phyloP scores from a whole-genome alignment of 2,329 filamentous ascomycete species.

The Exophiala xenobiotica region DNA sequence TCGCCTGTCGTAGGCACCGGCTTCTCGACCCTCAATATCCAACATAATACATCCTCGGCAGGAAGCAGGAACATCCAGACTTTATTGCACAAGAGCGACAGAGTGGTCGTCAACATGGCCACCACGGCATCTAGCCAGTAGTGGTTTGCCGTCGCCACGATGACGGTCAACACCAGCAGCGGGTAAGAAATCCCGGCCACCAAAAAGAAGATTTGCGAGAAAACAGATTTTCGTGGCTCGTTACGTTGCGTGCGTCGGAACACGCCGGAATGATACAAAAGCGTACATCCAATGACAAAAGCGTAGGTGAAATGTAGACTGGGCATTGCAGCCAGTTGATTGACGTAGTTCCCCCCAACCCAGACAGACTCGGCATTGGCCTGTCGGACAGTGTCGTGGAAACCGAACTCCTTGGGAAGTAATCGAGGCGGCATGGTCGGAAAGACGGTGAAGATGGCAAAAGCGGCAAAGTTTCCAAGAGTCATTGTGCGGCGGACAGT shows the following conservation, averaged over 20 bases:
- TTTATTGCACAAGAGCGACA: conserved; percentile 51
- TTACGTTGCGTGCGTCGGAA: conserved; percentile 46
- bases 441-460: conserved; percentile 62
- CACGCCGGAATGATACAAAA: conserved; percentile 54
- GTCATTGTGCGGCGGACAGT: conserved; percentile 60
- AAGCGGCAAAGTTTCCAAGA: conserved; percentile 61
- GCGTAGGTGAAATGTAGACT: conserved; percentile 58
- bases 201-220: conserved; percentile 39
- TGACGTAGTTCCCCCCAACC: conserved; percentile 58
- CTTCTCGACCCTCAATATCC: conserved; percentile 52
- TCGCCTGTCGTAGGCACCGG: conserved; percentile 54
- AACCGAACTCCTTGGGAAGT: conserved; percentile 59
- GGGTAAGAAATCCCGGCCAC: conserved; percentile 52
- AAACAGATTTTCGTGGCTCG: conserved; percentile 41
- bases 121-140: conserved; percentile 57
- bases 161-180: conserved; percentile 50
- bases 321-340: conserved; percentile 59
- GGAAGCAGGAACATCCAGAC: conserved; percentile 53
- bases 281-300: conserved; percentile 55
- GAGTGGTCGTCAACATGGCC: conserved; percentile 48
- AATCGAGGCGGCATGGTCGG: conserved; percentile 65
- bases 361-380: conserved; percentile 54
- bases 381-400: conserved; percentile 61
- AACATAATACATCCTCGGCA: conserved; percentile 52
- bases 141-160: conserved; percentile 60